A percentile compares a stretch with the other conserved stretches of the same genome.
Conservation (phyloP, 352 stramenopile species). For the Globisporangium apiculatum region DNA sequence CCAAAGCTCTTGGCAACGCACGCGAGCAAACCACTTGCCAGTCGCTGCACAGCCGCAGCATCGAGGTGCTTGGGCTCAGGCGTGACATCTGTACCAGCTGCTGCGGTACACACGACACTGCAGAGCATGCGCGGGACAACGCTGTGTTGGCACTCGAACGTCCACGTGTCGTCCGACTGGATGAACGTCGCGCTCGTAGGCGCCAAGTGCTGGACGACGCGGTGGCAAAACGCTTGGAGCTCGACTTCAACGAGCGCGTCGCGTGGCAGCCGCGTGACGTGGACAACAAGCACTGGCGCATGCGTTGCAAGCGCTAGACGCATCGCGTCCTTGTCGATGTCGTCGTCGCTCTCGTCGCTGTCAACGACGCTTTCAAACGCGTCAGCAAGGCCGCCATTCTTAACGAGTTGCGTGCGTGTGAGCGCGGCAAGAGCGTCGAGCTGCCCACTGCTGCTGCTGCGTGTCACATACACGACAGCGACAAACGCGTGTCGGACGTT, state of each 20-base stretch:
- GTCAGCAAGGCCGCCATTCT: constrained; percentile 49
- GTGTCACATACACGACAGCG: constrained; percentile 53
- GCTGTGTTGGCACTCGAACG: constrained; percentile 20
- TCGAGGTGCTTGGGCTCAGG: constrained; percentile 11
- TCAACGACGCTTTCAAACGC: constrained; percentile 47
- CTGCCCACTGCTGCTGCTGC: not conserved
- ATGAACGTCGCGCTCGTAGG: constrained; percentile 15
- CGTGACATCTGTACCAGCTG: not conserved
- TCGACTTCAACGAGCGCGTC: constrained; percentile 72
- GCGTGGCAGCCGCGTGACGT: constrained; percentile 63
- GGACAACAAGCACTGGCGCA: constrained; percentile 50
- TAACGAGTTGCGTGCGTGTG: constrained; percentile 18
- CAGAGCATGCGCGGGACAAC: constrained; percentile 43
- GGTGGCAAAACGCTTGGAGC: constrained; percentile 65
- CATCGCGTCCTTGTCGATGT: constrained; percentile 54
- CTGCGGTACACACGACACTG: constrained; percentile 32
- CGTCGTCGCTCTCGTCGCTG: constrained; percentile 71
- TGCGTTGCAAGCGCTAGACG: constrained; percentile 35
- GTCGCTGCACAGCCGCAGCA: constrained; percentile 18
- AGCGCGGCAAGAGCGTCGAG: constrained; percentile 7
- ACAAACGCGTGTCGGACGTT: constrained; percentile 73
- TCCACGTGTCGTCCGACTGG: constrained; percentile 1
- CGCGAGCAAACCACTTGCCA: constrained; percentile 11
- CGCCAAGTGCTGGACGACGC: constrained; percentile 42
- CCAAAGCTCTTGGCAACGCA: constrained; percentile 24